Percentiles rank a stretch among this genome's conserved stretches.
These are phyloP conservation scores for Penicillium goetzii DNA, from an alignment of 495 filamentous ascomycete species.

Conservation along the genomic window DNA sequence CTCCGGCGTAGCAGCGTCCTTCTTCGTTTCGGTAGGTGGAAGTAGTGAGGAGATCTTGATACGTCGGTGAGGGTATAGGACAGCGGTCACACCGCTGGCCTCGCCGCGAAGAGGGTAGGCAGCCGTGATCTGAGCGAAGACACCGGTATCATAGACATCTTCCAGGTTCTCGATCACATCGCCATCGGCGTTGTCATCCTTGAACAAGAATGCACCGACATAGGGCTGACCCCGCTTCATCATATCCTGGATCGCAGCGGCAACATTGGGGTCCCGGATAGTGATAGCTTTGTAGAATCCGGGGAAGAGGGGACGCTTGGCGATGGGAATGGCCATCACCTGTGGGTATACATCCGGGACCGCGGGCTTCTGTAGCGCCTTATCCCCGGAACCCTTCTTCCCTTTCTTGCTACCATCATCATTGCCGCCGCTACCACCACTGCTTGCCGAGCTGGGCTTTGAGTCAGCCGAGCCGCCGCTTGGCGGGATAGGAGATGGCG, in stretches of 20 bases:
- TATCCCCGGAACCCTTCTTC: constrained; percentile 67
- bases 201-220: constrained; percentile 94
- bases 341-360: constrained; percentile 97
- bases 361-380: constrained; percentile 79
- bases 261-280: constrained; percentile 86
- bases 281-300: constrained; percentile 99
- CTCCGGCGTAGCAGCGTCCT: constrained; percentile 44
- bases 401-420: constrained; percentile 61
- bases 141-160: constrained; percentile 93
- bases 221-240: constrained; percentile 98
- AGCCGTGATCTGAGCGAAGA: constrained; percentile 97
- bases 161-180: constrained; percentile 85
- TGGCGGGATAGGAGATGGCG: constrained; percentile 53
- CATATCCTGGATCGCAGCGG: constrained; percentile 90
- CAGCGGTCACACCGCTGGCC: constrained; percentile 76
- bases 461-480: constrained; percentile 47
- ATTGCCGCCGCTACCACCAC: constrained; percentile 50
- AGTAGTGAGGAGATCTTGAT: constrained; percentile 87
- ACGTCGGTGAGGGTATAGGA: constrained; percentile 92
- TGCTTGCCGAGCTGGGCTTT: constrained; percentile 51
- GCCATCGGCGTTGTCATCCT: constrained; percentile 89
- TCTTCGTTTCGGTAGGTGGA: constrained; percentile 58
- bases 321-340: constrained; percentile 98
- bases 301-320: constrained; percentile 91
- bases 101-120: constrained; percentile 87